Base-by-base conservation (phyloP, 2,329 filamentous ascomycete genomes). In the Nemania diffusa region DNA sequence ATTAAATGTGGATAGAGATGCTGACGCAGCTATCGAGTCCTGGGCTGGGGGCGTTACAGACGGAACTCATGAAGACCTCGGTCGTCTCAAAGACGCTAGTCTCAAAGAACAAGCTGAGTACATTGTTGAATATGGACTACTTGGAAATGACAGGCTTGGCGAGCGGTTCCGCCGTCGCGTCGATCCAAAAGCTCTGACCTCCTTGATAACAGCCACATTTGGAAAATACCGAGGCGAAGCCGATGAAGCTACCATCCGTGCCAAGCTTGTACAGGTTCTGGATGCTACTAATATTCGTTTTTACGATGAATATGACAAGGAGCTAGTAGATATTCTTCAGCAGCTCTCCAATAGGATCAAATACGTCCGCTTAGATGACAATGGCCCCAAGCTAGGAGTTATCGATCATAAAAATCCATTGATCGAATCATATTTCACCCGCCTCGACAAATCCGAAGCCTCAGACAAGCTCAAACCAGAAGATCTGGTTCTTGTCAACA, bases 291-390 rank as follows among this genome's bases (percentile, higher is more conserved):
- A 99, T 75, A 84, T 97, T 37, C 88, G 91, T 1, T 92, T 95
- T 75, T 99, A 99, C 82, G 87, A 91, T 70, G 96, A 99, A 79
- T 99, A 97, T 78, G 94, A 99, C 76, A 83, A 82, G 22, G 96
- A 99, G 77, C 84, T 92, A 11, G 88, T 88, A 27, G 92, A 92
- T 71, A 96, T 97, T 71, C 85, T 97, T 63, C 90, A 97, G 69
- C 95, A 99, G 79, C 83, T 98, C 27, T 97, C 91, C 83, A 97
- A 97, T 78, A 91, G 97, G 68, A 92, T 94, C 82, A 97, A 97
- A 79, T 99, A 99, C 81, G 88, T 95, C 69, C 91, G 96, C 44
- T 81, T 99, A n/a, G 96, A 98, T 71, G 91, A 93, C 0, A 87
- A 98, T 77, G 96, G 96, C 0, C 96, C 96, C 2, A 95, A 92